Evolutionary conservation across 2,329 filamentous ascomycete genomes (phyloP).

Genomic region (Ramichloridium luteum): DNA sequence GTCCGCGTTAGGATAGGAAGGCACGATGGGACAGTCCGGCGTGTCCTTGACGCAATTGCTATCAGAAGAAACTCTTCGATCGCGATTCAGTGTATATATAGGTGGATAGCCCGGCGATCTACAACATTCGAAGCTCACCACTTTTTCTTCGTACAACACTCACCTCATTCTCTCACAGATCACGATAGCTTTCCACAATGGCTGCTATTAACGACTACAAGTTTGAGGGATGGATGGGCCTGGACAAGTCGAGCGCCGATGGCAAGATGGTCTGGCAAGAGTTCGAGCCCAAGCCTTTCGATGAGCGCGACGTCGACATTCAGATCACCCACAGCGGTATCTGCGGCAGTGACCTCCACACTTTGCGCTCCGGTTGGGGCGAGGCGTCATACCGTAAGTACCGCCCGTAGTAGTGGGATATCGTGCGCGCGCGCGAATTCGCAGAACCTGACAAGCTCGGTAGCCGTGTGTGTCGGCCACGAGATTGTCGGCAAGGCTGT

Average conservation of each 20-base stretch:
- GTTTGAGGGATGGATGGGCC: constrained; percentile 47
- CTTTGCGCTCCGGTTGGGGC: constrained; percentile 30
- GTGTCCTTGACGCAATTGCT: too few relatives aligned
- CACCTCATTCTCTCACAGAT: too few relatives aligned
- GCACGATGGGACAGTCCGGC: too few relatives aligned
- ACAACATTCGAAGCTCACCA: too few relatives aligned
- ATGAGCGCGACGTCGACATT: constrained; percentile 30
- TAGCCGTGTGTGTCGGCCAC: constrained; percentile 22
- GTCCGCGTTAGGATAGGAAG: too few relatives aligned
- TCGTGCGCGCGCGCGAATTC: too few relatives aligned
- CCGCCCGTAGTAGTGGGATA: too few relatives aligned
- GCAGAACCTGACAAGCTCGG: not conserved
- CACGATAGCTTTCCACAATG: too few relatives aligned
- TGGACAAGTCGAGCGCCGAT: constrained; percentile 35
- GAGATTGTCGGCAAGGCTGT: constrained; percentile 26
- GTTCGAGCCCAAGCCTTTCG: constrained; percentile 29
- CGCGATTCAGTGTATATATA: too few relatives aligned
- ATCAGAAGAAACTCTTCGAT: too few relatives aligned
- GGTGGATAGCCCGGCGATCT: too few relatives aligned
- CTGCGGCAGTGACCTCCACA: constrained; percentile 24
- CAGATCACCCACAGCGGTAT: constrained; percentile 30
- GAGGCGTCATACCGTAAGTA: constrained; percentile 27
- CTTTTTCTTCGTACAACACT: too few relatives aligned
- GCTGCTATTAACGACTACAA: constrained; percentile 29
- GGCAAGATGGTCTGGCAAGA: constrained; percentile 44